Evolutionary conservation across 306 rosid genomes (phyloP).

Genomic region (Cicer judaicum): DNA sequence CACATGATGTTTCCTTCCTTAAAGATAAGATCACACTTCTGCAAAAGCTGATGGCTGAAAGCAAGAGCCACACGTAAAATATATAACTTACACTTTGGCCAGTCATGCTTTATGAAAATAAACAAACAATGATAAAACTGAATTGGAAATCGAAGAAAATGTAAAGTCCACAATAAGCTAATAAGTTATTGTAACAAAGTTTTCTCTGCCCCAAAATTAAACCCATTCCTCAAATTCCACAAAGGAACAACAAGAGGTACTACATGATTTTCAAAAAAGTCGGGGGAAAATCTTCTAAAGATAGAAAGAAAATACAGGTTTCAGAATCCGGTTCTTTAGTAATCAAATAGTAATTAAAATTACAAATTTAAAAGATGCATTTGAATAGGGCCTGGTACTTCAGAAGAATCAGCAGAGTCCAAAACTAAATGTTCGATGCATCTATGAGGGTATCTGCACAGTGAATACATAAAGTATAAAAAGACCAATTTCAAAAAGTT

Average conservation of each 20-base stretch:
- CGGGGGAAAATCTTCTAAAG: slow-evolving; percentile 35
- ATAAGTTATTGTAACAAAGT: slow-evolving; percentile 46
- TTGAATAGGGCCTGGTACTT: slow-evolving; percentile 77
- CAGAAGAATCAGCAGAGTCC: slow-evolving; percentile 88
- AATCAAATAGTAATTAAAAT: slow-evolving; percentile 50
- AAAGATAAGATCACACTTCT: background rate
- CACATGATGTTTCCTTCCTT: slow-evolving; percentile 7
- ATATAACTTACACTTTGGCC: slow-evolving; percentile 4
- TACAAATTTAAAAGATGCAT: slow-evolving; percentile 72
- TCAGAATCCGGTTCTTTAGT: slow-evolving; percentile 59
- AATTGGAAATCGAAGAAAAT: background rate
- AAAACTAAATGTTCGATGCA: slow-evolving; percentile 78
- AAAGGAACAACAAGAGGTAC: slow-evolving; percentile 41
- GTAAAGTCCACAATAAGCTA: slow-evolving; percentile 45
- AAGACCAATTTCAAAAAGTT: slow-evolving; percentile 48
- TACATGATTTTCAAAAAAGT: slow-evolving; percentile 47
- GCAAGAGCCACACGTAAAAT: slow-evolving; percentile 14
- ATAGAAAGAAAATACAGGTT: slow-evolving; percentile 53
- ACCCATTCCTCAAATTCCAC: slow-evolving; percentile 48
- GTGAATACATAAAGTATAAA: slow-evolving; percentile 64
- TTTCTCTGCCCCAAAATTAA: slow-evolving; percentile 59
- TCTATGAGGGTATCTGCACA: slow-evolving; percentile 81
- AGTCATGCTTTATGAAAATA: slow-evolving; percentile 21
- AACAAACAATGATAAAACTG: slow-evolving; percentile 12
- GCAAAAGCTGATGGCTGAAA: slow-evolving; percentile 2